Base-by-base conservation (phyloP, 208 protist species). In the Leishmania tarentolae region DNA sequence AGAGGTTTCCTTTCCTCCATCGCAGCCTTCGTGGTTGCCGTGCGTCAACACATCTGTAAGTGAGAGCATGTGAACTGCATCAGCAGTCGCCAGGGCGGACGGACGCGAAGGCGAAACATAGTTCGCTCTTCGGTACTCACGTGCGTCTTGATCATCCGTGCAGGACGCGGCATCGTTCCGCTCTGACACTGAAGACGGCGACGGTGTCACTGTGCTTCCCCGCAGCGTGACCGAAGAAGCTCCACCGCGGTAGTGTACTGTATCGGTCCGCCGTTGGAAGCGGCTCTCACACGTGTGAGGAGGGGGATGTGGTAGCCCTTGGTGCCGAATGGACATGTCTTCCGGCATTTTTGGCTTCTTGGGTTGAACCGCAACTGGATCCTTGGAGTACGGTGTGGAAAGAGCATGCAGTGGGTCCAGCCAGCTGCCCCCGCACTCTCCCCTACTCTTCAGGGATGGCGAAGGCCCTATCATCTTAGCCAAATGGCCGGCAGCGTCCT, bases 261-360 rank as follows among this genome's bases (percentile, higher is more conserved):
- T 57, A 59, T 82, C 53, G 28, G 68, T 52, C 42, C 65, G 74
- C 53, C 57, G 82, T 31, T 65, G 44, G 24, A 68, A 71, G 2
- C 28, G 56, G 7, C 70, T 79, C 52, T 65, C 63, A 6, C 63
- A 65, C 15, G 24, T 61, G 53, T 78, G 74, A n/a, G 13, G 44
- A 24, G 82, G 82, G 13, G 77, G 80, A 57, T 80, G 40, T 28
- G 82, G 80, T 28, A 82, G 82, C 5, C 73, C 68, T 50, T 86
- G 63, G 82, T 17, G 47, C 61, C 15, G n/a, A 68, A 35, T 21
- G 56, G 13, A 19, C 11, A 56, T 17, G 59, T 68, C 74, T 11
- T 72, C 63, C 24, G 21, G 13, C 31, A 42, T 46, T 3, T 31
- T 24, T n/a, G 31, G 50, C 50, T 56, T 21, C 72, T 76, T 57